phyloP scores from a whole-genome alignment of 2,329 filamentous ascomycete species.

The Huntiella decipiens region DNA sequence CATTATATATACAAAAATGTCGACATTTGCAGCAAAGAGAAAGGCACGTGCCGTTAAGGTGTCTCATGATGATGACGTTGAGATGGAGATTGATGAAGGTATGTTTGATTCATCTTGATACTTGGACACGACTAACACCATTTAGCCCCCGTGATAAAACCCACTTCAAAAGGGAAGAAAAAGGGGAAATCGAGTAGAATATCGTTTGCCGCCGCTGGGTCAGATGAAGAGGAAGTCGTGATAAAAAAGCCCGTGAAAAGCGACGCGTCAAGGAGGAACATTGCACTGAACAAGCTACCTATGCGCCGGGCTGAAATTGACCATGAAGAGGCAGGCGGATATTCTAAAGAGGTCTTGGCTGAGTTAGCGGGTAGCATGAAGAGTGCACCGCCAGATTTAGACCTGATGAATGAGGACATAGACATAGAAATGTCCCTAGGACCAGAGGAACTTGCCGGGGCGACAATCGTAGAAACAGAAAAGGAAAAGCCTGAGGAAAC shows the following conservation, averaged over 20 bases:
- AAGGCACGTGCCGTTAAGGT: conserved; percentile 63
- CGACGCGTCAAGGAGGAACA: conserved; percentile 34
- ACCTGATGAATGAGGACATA: no score
- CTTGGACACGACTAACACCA: conserved; percentile 21
- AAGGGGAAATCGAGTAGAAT: conserved; percentile 36
- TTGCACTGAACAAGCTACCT: conserved; percentile 31
- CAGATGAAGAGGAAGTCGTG: conserved; percentile 33
- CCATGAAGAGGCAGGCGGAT: conserved; percentile 49
- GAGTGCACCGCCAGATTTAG: no score
- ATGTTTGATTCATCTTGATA: not conserved
- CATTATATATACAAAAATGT: conserved; percentile 23
- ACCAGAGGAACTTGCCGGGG: conserved; percentile 41
- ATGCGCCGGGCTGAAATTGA: conserved; percentile 38
- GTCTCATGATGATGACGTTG: conserved; percentile 42
- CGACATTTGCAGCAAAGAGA: conserved; percentile 35
- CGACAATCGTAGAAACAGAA: conserved; percentile 39
- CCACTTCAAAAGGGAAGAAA: conserved; percentile 49
- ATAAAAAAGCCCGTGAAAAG: conserved; percentile 54
- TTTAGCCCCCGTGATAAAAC: conserved; percentile 17
- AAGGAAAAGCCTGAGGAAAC: conserved; percentile 18
- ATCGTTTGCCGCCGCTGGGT: conserved; percentile 51
- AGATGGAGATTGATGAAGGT: conserved; percentile 6
- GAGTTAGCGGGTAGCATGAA: conserved; percentile 24
- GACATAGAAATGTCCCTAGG: conserved; percentile 30
- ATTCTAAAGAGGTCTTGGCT: conserved; percentile 71